These are phyloP conservation scores for Aspergillus ibericus DNA, from an alignment of 2,329 filamentous ascomycete species.

Conservation along the genomic window DNA sequence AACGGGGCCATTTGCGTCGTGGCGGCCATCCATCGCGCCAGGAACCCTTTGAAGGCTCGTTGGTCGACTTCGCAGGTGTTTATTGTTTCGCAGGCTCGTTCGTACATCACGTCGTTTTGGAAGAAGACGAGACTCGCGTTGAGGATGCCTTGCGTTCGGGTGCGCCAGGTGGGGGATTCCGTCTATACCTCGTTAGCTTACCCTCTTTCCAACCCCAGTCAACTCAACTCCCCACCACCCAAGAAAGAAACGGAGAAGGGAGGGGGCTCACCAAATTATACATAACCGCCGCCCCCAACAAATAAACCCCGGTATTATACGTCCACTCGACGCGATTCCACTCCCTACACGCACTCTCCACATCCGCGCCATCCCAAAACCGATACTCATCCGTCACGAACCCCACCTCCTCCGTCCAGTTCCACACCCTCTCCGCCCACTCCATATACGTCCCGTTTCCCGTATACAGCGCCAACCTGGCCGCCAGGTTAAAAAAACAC, in stretches of 20 bases:
- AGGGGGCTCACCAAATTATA: slow-evolving; percentile 51
- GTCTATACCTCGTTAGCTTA: background rate
- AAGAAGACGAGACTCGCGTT: slow-evolving; percentile 55
- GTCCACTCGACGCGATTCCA: slow-evolving; percentile 57
- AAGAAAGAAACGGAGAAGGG: background rate
- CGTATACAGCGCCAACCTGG: slow-evolving; percentile 32
- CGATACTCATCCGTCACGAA: slow-evolving; percentile 52
- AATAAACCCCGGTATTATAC: slow-evolving; percentile 58
- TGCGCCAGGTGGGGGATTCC: slow-evolving; percentile 52
- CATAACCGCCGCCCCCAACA: slow-evolving; percentile 58
- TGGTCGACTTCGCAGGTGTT: slow-evolving; percentile 63
- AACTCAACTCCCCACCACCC: too few relatives aligned
- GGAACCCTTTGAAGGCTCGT: slow-evolving; percentile 65
- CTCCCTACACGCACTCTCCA: slow-evolving; percentile 51
- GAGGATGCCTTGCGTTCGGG: slow-evolving; percentile 54
- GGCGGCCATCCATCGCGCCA: slow-evolving; percentile 60
- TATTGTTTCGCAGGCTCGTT: slow-evolving; percentile 59
- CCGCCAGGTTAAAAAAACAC: slow-evolving; percentile 34
- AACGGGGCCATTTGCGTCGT: slow-evolving; percentile 60
- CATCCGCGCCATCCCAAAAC: slow-evolving; percentile 58
- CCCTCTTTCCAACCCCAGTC: too few relatives aligned
- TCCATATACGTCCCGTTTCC: slow-evolving; percentile 42
- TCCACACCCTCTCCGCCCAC: slow-evolving; percentile 68
- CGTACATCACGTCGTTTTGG: slow-evolving; percentile 55
- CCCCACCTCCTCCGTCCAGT: slow-evolving; percentile 55